Evolutionary conservation across 495 filamentous ascomycete genomes (phyloP).

Genomic region (Aspergillus haitiensis): DNA sequence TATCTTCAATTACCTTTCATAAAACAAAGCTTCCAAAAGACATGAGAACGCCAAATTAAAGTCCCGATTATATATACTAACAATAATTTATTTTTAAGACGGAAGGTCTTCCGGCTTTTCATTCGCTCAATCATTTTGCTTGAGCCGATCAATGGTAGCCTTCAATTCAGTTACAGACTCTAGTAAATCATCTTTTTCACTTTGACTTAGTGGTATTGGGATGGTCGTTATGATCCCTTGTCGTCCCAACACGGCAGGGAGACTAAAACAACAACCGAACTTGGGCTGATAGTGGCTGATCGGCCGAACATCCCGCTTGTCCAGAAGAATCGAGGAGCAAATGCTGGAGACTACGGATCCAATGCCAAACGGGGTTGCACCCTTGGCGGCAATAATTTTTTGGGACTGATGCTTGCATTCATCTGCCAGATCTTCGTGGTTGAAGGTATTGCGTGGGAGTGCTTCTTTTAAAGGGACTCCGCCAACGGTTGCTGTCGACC

Average conservation of each 20-base stretch:
- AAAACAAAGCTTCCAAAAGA: too few relatives aligned
- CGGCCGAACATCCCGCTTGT: constrained; percentile 15
- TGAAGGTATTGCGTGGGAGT: not conserved
- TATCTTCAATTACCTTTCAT: too few relatives aligned
- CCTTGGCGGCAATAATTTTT: constrained; percentile 6
- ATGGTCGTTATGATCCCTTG: constrained; percentile 13
- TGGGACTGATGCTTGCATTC: constrained; percentile 1
- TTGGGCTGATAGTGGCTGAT: constrained; percentile 23
- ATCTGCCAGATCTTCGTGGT: not conserved
- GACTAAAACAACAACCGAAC: constrained; percentile 23
- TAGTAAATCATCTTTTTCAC: not conserved
- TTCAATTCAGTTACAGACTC: not conserved
- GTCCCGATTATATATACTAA: too few relatives aligned
- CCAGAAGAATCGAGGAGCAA: constrained; percentile 16
- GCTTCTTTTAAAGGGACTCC: constrained; percentile 19
- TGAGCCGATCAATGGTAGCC: not conserved
- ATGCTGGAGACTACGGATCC: constrained; percentile 16
- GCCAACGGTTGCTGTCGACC: constrained; percentile 37
- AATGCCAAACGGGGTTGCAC: constrained; percentile 11
- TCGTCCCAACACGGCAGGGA: constrained; percentile 17
- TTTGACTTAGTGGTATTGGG: not conserved
- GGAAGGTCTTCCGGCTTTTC: too few relatives aligned
- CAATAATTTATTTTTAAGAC: too few relatives aligned
- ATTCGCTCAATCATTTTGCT: not conserved
- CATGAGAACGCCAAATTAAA: too few relatives aligned